Evolutionary conservation across 1,139 yeast genomes (phyloP), one percentile per base, ranked within the genome.

Genomic region (Debaryomycetaceae sp.): DNA sequence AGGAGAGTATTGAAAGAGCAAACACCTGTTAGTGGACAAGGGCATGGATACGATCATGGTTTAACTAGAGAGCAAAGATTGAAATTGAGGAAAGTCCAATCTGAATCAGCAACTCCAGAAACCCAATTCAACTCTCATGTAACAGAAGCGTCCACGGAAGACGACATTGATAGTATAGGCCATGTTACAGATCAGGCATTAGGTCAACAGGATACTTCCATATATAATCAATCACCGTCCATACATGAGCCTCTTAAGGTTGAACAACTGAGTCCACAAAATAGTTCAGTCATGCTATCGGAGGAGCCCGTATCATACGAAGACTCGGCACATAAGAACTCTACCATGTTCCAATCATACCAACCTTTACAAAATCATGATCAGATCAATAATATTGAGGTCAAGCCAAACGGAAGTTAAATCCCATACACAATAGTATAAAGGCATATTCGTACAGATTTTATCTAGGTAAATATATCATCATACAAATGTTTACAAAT

Each of bases 61-160:
- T 57, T 70, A 48, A 52, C 66, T 1, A 65, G 81, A 52, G 76
- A 71, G 39, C 79, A 75, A 44, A 59, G 81, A 46, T 61, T 72
- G 48, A 66, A 61, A 46, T 60, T 65, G 48, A 63, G 79, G 47
- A 60, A 56, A 39, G 36, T 27, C 9, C 42, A 35, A 36, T 14
- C 34, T 17, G 13, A 27, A 27, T 27, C 31, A 27, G 31, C 31
- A 8, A 27, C 31, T 27, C 31, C 31, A 7, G 31, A 27, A 11
- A 8, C 11, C 11, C 11, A 27, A 7, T 27, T 11, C 11, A 27
- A 8, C 8, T 2, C 31, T 8, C 31, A 27, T 27, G 11, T 11
- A 2, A 27, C 8, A 8, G 31, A 7, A 7, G 11, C 31, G 8
- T 11, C 31, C 8, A 27, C 31, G 11, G 31, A 27, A 27, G 31